These are phyloP conservation scores for Paramecium octaurelia DNA, from an alignment of 73 alveolate genomes.

Conservation along the genomic window DNA sequence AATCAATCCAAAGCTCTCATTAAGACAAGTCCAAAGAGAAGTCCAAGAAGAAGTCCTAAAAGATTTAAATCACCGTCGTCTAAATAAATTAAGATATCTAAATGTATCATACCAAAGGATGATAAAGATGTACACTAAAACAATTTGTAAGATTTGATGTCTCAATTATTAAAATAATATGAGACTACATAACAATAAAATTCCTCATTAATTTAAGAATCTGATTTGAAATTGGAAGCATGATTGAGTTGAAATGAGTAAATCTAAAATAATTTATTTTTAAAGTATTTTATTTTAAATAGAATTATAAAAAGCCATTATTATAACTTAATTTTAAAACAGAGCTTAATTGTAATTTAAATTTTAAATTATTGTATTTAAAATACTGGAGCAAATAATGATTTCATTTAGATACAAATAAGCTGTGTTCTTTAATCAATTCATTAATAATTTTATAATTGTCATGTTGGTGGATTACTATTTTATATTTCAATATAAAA, in stretches of 20 bases:
- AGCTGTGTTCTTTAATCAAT: not conserved
- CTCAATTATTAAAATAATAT: not conserved
- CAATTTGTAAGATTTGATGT: not conserved
- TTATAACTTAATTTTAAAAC: no score
- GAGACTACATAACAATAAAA: not conserved
- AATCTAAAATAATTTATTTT: not conserved
- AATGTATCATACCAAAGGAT: not conserved
- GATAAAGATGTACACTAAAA: not conserved
- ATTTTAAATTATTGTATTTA: not conserved
- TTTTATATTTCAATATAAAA: no score
- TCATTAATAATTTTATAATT: not conserved
- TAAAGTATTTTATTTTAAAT: not conserved
- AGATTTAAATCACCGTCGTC: not conserved
- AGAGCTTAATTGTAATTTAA: not conserved
- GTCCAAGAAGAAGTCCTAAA: not conserved
- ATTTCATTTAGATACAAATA: not conserved
- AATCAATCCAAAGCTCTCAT: not conserved
- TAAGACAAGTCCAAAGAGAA: not conserved
- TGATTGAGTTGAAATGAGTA: not conserved
- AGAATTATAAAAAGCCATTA: not conserved
- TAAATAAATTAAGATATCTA: not conserved
- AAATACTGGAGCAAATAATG: not conserved
- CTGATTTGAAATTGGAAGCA: not conserved
- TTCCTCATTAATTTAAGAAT: not conserved
- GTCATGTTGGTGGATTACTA: no score